Percentiles rank a stretch among this genome's conserved stretches.
phyloP scores from a whole-genome alignment of 2,329 filamentous ascomycete genomes.

The Nakataea oryzae region DNA sequence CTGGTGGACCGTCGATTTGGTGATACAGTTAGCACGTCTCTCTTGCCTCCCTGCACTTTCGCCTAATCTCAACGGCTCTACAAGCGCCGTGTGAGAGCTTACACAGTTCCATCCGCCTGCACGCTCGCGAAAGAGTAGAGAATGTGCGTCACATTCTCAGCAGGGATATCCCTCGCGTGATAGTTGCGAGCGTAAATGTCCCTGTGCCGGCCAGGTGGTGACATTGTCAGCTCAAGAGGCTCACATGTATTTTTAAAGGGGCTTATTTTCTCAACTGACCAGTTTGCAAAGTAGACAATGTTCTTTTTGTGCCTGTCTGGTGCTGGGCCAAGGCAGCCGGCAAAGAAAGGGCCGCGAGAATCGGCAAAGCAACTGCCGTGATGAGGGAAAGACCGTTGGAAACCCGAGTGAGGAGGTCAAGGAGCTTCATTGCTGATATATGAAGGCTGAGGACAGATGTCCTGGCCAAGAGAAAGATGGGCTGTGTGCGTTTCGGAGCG shows the following conservation, averaged over 20 bases:
- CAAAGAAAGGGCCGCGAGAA: no score
- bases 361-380: no score
- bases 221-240: not conserved
- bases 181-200: constrained; percentile 67
- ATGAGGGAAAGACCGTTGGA: no score
- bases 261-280: constrained; percentile 19
- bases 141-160: constrained; percentile 62
- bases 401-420: no score
- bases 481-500: no score
- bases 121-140: constrained; percentile 78
- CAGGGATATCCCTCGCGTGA: constrained; percentile 60
- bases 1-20: not conserved
- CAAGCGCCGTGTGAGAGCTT: constrained; percentile 24
- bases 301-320: no score
- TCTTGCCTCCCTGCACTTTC: not conserved
- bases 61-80: no score
- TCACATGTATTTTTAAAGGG: constrained; percentile 4
- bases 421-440: no score
- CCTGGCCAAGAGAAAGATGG: no score
- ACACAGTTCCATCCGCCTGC: constrained; percentile 60
- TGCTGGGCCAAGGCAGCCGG: no score
- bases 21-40: not conserved
- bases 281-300: constrained; percentile 38
- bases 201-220: constrained; percentile 22
- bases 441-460: no score